Conservation (phyloP, 2,329 filamentous ascomycete species). For the Sporothrix humicola region DNA sequence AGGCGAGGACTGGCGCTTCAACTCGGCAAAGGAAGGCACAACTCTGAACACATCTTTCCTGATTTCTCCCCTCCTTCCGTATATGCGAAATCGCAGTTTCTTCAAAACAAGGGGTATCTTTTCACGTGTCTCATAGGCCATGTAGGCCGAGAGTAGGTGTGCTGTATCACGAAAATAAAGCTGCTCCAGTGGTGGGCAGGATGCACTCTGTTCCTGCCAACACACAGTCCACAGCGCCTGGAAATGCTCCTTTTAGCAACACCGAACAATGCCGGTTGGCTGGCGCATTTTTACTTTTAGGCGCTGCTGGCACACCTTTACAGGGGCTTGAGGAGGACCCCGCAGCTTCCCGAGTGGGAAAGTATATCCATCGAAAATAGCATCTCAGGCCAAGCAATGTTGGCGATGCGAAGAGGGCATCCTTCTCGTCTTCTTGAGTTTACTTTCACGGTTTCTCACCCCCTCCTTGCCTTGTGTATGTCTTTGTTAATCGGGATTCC, state of each 20-base stretch:
- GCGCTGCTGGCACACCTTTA: background rate
- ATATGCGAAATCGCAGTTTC: background rate
- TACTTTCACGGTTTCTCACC: background rate
- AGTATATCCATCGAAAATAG: constrained; percentile 13
- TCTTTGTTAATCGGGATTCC: constrained; percentile 14
- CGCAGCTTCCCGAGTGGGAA: constrained; percentile 24
- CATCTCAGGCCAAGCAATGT: background rate
- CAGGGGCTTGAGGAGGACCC: background rate
- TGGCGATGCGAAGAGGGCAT: constrained; percentile 1
- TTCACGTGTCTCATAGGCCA: constrained; percentile 28
- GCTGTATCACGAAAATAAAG: constrained; percentile 15
- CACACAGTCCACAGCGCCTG: background rate
- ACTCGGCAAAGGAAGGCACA: constrained; percentile 5
- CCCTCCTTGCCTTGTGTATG: background rate
- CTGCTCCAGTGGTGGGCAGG: background rate
- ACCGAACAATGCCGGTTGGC: constrained; percentile 10
- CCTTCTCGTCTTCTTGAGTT: background rate
- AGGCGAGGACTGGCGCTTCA: constrained; percentile 4
- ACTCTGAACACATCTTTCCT: background rate
- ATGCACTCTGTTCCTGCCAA: background rate
- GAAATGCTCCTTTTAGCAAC: constrained; percentile 6
- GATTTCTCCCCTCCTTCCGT: background rate
- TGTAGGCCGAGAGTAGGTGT: background rate
- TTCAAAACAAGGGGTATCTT: background rate
- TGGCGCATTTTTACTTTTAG: background rate